Evolutionary conservation across 176 grass and related monocot genomes (phyloP).

Genomic region (sorghum (Sorghum bicolor)): DNA sequence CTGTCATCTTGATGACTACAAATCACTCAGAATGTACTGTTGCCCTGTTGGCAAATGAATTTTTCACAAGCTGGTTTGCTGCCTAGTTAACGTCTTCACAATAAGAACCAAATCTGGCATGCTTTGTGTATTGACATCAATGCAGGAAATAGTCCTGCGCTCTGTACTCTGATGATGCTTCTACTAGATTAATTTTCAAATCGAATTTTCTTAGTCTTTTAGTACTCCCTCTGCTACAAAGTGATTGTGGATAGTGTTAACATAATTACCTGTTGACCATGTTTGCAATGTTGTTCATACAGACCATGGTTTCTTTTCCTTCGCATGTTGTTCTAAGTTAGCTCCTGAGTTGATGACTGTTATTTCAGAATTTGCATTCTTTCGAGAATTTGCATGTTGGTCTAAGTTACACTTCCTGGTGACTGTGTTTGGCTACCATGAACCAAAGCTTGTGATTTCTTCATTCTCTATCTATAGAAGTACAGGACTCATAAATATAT

Average conservation of each 20-base stretch:
- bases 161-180: background rate
- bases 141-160: background rate
- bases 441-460: background rate
- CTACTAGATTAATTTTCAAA: constrained; percentile 1
- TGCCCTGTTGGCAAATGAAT: background rate
- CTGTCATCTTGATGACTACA: constrained; percentile 4
- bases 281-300: constrained; percentile 3
- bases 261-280: background rate
- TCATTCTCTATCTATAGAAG: constrained; percentile 22
- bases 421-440: background rate
- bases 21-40: background rate
- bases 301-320: background rate
- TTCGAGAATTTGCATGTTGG: constrained; percentile 1
- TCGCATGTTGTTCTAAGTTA: background rate
- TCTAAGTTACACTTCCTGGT: background rate
- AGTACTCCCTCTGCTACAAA: background rate
- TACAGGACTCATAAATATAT: constrained; percentile 13
- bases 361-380: background rate
- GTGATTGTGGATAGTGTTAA: constrained; percentile 3
- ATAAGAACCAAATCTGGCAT: background rate
- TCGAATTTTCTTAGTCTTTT: constrained; percentile 2
- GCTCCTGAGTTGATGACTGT: background rate
- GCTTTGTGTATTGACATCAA: background rate
- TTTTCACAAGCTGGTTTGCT: background rate
- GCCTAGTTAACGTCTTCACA: background rate